Evolutionary conservation across 2,329 filamentous ascomycete genomes (phyloP).

Genomic region (Arthrobotrys sphaeroides): DNA sequence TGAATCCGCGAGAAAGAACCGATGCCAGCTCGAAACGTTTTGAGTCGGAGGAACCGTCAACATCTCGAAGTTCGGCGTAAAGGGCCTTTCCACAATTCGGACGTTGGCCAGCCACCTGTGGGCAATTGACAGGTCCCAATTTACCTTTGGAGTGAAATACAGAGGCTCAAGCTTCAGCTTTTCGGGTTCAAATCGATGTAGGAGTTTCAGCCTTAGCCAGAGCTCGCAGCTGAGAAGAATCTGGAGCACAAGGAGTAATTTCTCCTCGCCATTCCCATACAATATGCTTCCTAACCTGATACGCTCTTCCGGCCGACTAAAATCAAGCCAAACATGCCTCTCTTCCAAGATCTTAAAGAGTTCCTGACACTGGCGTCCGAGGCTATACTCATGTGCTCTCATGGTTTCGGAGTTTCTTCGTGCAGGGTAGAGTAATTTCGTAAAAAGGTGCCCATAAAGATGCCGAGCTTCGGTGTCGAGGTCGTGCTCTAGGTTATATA

Average conservation of each 20-base stretch:
- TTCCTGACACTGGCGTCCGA: conserved; percentile 75
- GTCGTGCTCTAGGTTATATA: conserved; percentile 16
- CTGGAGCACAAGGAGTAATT: conserved; percentile 74
- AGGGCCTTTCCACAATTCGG: conserved; percentile 65
- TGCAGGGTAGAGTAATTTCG: conserved; percentile 62
- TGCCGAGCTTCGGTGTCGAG: conserved; percentile 29
- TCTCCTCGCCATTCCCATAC: conserved; percentile 71
- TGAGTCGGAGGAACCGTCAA: conserved; percentile 56
- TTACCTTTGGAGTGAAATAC: conserved; percentile 70
- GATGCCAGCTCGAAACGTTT: conserved; percentile 55
- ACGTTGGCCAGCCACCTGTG: conserved; percentile 76
- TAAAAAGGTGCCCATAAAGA: conserved; percentile 62
- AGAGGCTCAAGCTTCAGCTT: conserved; percentile 66
- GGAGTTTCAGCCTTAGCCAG: conserved; percentile 69
- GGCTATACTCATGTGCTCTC: conserved; percentile 69
- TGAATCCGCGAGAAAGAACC: conserved; percentile 55
- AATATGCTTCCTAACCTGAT: conserved; percentile 77
- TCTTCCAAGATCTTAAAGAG: conserved; percentile 73
- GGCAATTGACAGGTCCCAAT: conserved; percentile 73
- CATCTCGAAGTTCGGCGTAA: conserved; percentile 41
- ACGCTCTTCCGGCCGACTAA: conserved; percentile 78
- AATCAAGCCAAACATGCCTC: conserved; percentile 77
- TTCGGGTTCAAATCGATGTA: conserved; percentile 67
- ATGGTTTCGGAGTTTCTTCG: conserved; percentile 66
- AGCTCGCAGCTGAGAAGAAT: conserved; percentile 73